Conservation (phyloP, 2,329 filamentous ascomycete genomes). For the Pestalotiopsis sp. region DNA sequence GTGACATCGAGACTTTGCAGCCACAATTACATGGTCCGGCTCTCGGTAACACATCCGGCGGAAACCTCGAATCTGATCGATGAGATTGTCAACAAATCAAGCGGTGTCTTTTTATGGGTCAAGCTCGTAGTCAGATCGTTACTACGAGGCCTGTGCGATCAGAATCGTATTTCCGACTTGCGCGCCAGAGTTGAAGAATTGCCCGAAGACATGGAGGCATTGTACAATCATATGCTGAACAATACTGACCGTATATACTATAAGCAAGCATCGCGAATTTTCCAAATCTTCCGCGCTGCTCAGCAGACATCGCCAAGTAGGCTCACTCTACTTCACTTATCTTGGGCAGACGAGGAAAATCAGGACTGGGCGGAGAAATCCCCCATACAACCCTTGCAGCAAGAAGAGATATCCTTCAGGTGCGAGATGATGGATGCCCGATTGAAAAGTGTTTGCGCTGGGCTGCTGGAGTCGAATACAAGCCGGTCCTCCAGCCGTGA, state of each 20-base stretch:
- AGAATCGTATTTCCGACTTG: constrained; percentile 6
- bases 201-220: background rate
- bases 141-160: background rate
- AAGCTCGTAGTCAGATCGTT: constrained; percentile 8
- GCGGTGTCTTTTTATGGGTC: constrained; percentile 10
- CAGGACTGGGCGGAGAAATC: background rate
- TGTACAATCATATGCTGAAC: background rate
- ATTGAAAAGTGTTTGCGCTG: constrained; percentile 1
- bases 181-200: background rate
- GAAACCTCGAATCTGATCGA: background rate
- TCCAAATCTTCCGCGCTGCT: background rate
- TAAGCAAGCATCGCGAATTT: background rate
- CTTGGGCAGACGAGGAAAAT: constrained; percentile 1
- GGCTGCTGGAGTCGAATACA: background rate
- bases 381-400: background rate
- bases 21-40: constrained; percentile 1
- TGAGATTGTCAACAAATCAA: constrained; percentile 1
- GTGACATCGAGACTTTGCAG: background rate
- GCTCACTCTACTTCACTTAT: background rate
- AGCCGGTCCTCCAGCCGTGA: background rate
- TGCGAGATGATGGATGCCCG: background rate
- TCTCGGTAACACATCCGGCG: background rate
- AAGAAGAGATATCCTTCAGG: background rate
- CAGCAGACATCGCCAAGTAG: background rate
- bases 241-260: background rate